Evolutionary conservation across 139 green algal genomes (phyloP).

Genomic region (Chlamydomonas urium): DNA sequence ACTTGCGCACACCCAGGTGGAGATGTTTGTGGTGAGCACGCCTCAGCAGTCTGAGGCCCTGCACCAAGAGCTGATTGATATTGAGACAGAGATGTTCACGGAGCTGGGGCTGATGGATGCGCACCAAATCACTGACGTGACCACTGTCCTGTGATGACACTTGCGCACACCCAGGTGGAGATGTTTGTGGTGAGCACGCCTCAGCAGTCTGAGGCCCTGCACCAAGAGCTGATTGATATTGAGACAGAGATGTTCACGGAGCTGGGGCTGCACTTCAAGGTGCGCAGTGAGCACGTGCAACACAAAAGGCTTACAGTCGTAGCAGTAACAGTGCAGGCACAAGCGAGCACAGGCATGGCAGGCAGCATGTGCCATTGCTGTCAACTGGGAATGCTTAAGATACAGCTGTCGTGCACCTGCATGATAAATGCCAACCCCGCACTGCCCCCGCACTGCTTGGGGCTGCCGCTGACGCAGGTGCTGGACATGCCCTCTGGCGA

Average conservation of each 20-base stretch:
- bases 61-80: slow-evolving; percentile 74
- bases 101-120: slow-evolving; percentile 95
- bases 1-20: too few species aligned
- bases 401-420: too few species aligned
- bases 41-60: slow-evolving; percentile 85
- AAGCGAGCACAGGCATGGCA: too few species aligned
- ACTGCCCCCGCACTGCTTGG: too few species aligned
- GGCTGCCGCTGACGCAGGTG: slow-evolving; percentile 29
- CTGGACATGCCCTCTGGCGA: slow-evolving; percentile 96
- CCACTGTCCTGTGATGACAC: too few species aligned
- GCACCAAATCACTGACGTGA: too few species aligned
- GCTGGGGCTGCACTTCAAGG: slow-evolving; percentile 96
- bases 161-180: slow-evolving; percentile 70
- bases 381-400: too few species aligned
- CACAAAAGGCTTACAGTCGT: too few species aligned
- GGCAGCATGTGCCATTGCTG: too few species aligned
- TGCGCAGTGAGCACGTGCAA: too few species aligned
- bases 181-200: slow-evolving; percentile 95
- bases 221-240: slow-evolving; percentile 78
- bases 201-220: slow-evolving; percentile 82
- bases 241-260: slow-evolving; percentile 84
- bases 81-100: slow-evolving; percentile 84
- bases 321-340: too few species aligned
- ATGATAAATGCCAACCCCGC: too few species aligned
- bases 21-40: slow-evolving; percentile 95